Conservation (phyloP, 2,329 filamentous ascomycete species). For the Rugonectria rugulosa region DNA sequence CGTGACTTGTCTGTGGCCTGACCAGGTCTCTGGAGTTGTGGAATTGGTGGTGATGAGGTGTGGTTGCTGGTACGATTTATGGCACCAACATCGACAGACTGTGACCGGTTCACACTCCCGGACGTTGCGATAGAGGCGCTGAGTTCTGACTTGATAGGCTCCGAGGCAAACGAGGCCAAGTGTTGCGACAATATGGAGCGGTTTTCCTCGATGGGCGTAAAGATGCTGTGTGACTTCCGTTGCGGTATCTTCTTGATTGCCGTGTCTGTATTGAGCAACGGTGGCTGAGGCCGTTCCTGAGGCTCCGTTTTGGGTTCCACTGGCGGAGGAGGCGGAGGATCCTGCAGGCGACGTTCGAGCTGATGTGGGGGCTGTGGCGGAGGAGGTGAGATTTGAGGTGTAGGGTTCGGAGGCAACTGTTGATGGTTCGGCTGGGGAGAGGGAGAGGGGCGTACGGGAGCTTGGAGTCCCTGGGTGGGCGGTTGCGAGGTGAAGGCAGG, state of each 20-base stretch:
- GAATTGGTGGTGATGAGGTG: slow-evolving; percentile 64
- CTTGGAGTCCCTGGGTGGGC: slow-evolving; percentile 56
- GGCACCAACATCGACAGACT: slow-evolving; percentile 69
- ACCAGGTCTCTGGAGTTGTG: slow-evolving; percentile 58
- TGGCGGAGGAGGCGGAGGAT: slow-evolving; percentile 61
- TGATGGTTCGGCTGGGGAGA: slow-evolving; percentile 66
- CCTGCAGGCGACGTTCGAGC: slow-evolving; percentile 53
- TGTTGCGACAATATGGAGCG: slow-evolving; percentile 88
- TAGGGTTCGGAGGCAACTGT: slow-evolving; percentile 55
- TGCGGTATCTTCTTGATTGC: slow-evolving; percentile 71
- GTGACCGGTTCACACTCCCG: slow-evolving; percentile 55
- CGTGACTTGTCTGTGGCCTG: slow-evolving; percentile 56
- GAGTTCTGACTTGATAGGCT: slow-evolving; percentile 51
- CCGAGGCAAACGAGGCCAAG: slow-evolving; percentile 71
- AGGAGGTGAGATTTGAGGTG: slow-evolving; percentile 60
- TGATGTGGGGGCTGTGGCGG: slow-evolving; percentile 54
- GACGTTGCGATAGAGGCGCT: slow-evolving; percentile 37
- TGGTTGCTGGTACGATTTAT: slow-evolving; percentile 58
- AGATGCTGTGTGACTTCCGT: slow-evolving; percentile 89
- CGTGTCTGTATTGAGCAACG: slow-evolving; percentile 58
- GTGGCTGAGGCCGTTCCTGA: slow-evolving; percentile 55
- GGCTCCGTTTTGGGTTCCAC: slow-evolving; percentile 59
- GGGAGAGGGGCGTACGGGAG: slow-evolving; percentile 59
- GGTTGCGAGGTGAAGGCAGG: slow-evolving; percentile 68
- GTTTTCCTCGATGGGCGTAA: slow-evolving; percentile 95